A percentile compares a stretch with the other conserved stretches of the same genome.
phyloP scores from a whole-genome alignment of 2,329 filamentous ascomycete species.

The Fusarium neocosmosporiellum region DNA sequence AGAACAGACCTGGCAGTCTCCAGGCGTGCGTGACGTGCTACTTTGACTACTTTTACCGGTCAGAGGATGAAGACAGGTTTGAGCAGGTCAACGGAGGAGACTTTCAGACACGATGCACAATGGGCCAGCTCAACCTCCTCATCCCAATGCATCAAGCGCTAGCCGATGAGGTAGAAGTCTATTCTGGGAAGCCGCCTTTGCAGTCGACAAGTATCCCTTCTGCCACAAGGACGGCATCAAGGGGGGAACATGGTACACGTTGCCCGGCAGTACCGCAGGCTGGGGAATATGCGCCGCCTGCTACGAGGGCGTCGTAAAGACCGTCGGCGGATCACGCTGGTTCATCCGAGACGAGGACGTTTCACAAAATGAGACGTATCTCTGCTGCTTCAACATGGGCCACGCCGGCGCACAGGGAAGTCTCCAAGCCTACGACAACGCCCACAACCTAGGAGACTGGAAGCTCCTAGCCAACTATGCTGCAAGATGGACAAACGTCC shows the following conservation, averaged over 20 bases:
- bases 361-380: slow-evolving; percentile 24
- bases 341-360: slow-evolving; percentile 42
- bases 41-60: slow-evolving; percentile 49
- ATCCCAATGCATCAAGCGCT: slow-evolving; percentile 47
- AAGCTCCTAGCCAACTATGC: slow-evolving; percentile 44
- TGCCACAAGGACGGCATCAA: slow-evolving; percentile 48
- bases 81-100: slow-evolving; percentile 37
- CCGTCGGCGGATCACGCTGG: slow-evolving; percentile 44
- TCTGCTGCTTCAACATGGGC: slow-evolving; percentile 50
- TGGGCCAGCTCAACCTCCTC: slow-evolving; percentile 47
- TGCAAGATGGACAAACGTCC: slow-evolving; percentile 44
- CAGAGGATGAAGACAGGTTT: slow-evolving; percentile 42
- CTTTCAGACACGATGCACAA: slow-evolving; percentile 39
- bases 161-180: slow-evolving; percentile 40
- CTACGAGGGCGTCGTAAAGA: slow-evolving; percentile 46
- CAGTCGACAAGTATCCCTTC: slow-evolving; percentile 42
- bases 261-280: slow-evolving; percentile 44
- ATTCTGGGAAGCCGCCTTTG: slow-evolving; percentile 49
- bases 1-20: slow-evolving; percentile 36
- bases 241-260: slow-evolving; percentile 49
- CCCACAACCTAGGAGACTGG: slow-evolving; percentile 43
- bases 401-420: slow-evolving; percentile 44
- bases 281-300: slow-evolving; percentile 54
- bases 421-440: slow-evolving; percentile 38
- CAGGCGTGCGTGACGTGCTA: slow-evolving; percentile 53